Conservation (phyloP, 345 rosid species). For the Brassica carinata region DNA sequence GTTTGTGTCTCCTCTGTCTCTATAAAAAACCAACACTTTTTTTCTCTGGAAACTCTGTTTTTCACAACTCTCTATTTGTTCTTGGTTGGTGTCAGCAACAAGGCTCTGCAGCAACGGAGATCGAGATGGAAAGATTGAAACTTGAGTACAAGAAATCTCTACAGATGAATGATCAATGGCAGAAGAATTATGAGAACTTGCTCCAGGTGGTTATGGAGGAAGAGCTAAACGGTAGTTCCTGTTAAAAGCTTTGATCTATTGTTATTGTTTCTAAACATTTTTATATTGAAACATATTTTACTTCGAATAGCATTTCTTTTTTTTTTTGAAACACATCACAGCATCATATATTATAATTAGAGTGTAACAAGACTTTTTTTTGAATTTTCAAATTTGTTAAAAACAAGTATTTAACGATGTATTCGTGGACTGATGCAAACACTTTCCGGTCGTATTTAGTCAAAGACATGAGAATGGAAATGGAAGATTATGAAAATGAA, state of each 20-base stretch:
- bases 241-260: slow-evolving; percentile 10
- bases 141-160: slow-evolving; percentile 42
- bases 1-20: slow-evolving; percentile 42
- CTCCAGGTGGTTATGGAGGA: slow-evolving; percentile 62
- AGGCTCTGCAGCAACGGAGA: slow-evolving; percentile 61
- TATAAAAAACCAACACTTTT: not conserved
- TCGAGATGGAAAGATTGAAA: slow-evolving; percentile 69
- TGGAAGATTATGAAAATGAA: not conserved
- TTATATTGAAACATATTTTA: not conserved
- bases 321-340: too few relatives aligned
- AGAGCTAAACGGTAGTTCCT: slow-evolving; percentile 29
- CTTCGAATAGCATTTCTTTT: not conserved
- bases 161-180: slow-evolving; percentile 62
- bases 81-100: slow-evolving; percentile 32
- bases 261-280: not conserved
- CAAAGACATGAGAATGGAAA: not conserved
- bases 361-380: not conserved
- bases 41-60: not conserved
- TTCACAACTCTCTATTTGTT: slow-evolving; percentile 3
- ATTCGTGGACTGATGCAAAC: not conserved
- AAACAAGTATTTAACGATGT: not conserved
- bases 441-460: not conserved
- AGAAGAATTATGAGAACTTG: slow-evolving; percentile 59
- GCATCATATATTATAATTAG: not conserved
- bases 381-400: not conserved